Conservation (phyloP, 2,329 filamentous ascomycete genomes). For the Tothia fuscella region DNA sequence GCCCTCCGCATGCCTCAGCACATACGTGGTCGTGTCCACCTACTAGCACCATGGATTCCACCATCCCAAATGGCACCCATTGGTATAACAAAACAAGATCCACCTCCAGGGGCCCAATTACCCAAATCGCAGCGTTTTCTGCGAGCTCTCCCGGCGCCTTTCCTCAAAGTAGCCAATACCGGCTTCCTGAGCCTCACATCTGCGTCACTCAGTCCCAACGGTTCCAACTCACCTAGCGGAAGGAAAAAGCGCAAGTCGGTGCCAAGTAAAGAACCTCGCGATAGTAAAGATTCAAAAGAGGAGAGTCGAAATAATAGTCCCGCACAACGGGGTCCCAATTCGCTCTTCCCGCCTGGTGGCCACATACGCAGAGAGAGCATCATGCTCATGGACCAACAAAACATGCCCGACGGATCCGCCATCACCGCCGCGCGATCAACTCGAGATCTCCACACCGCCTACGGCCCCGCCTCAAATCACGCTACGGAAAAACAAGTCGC, state of each 20-base stretch:
- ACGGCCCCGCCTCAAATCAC: background rate
- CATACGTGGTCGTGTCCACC: conserved; percentile 84
- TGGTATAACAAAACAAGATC: conserved; percentile 51
- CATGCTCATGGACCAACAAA: conserved; percentile 33
- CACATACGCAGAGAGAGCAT: conserved; percentile 32
- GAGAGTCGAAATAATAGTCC: conserved; percentile 17
- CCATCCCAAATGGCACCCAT: conserved; percentile 46
- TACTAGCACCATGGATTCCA: conserved; percentile 93
- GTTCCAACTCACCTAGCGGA: conserved; percentile 12
- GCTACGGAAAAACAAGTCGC: background rate
- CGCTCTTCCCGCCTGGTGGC: conserved; percentile 14
- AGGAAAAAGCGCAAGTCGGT: conserved; percentile 10
- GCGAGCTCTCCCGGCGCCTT: conserved; percentile 75
- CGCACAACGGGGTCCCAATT: conserved; percentile 5
- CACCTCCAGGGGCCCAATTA: conserved; percentile 72
- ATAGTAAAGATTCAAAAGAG: conserved; percentile 23
- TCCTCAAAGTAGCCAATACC: conserved; percentile 89
- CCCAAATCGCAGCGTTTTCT: conserved; percentile 87
- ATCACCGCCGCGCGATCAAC: background rate
- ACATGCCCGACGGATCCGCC: conserved; percentile 9
- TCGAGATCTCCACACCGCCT: conserved; percentile 20
- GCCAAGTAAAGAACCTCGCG: conserved; percentile 14
- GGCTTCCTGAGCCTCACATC: conserved; percentile 90
- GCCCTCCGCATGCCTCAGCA: conserved; percentile 92
- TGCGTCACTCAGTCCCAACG: conserved; percentile 61